These are phyloP conservation scores for Plantago elongata DNA, from an alignment of 257 asterid genomes.

Conservation along the genomic window DNA sequence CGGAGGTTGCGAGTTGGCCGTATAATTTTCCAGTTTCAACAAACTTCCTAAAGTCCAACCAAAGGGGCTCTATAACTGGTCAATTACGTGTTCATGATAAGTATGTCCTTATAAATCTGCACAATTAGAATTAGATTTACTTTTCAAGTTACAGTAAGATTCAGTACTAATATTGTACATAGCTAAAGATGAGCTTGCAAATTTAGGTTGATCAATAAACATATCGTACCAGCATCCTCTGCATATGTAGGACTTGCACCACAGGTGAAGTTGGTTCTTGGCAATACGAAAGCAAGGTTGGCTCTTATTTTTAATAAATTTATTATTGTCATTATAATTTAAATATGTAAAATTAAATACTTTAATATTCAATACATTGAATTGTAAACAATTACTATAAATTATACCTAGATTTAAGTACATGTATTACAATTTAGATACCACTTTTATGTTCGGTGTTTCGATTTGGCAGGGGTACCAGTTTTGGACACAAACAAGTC, in stretches of 20 bases:
- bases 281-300: constrained; percentile 73
- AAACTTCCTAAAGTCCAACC: constrained; percentile 38
- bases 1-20: constrained; percentile 59
- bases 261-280: constrained; percentile 57
- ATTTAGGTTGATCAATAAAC: constrained; percentile 31
- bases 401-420: too few relatives aligned
- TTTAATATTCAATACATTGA: too few relatives aligned
- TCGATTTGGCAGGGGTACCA: constrained; percentile 45
- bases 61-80: constrained; percentile 51
- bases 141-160: too few relatives aligned
- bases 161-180: too few relatives aligned
- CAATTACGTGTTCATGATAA: constrained; percentile 48
- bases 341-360: too few relatives aligned
- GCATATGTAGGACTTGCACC: constrained; percentile 65
- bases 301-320: too few relatives aligned
- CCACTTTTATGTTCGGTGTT: too few relatives aligned
- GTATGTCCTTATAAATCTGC: constrained; percentile 10
- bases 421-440: too few relatives aligned
- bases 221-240: constrained; percentile 23
- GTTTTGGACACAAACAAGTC: constrained; percentile 50
- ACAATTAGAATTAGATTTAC: too few relatives aligned
- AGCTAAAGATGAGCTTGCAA: too few relatives aligned
- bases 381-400: too few relatives aligned
- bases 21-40: constrained; percentile 46
- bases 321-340: too few relatives aligned